phyloP scores from a whole-genome alignment of 768 basidiomycete genomes.

The Mrakia frigida region DNA sequence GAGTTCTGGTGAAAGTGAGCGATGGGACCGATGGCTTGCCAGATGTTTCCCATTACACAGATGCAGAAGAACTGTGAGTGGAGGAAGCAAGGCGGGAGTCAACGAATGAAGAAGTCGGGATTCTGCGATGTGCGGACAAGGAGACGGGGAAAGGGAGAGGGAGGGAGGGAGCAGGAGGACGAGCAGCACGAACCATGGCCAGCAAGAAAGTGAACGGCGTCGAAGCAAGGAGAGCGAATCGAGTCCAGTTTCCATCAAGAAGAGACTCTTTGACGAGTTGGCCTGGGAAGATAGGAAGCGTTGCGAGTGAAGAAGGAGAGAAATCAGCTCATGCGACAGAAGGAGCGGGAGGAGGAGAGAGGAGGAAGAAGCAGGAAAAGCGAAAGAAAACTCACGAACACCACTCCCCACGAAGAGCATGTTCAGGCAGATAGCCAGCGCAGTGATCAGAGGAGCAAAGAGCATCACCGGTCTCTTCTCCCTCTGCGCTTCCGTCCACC shows the following conservation, averaged over 20 bases:
- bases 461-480: conserved; percentile 38
- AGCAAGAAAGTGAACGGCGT: conserved; percentile 71
- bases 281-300: conserved; percentile 47
- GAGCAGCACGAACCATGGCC: conserved; percentile 44
- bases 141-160: background rate
- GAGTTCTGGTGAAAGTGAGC: conserved; percentile 43
- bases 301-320: conserved; percentile 53
- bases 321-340: background rate
- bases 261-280: conserved; percentile 62
- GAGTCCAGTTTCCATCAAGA: conserved; percentile 58
- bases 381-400: conserved; percentile 44
- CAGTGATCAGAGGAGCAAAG: conserved; percentile 40
- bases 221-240: conserved; percentile 64
- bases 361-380: conserved; percentile 46
- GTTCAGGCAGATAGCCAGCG: conserved; percentile 39
- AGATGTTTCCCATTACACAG: conserved; percentile 40
- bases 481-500: conserved; percentile 32
- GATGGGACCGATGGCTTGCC: conserved; percentile 44
- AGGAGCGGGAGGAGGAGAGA: conserved; percentile 36
- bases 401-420: conserved; percentile 38
- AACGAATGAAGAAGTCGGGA: background rate
- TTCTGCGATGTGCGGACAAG: too few relatives aligned
- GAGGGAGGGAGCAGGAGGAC: background rate
- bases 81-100: background rate
- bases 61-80: conserved; percentile 40